Evolutionary conservation across 495 filamentous ascomycete species (phyloP).

Genomic region (Hypoxylon trugodes): DNA sequence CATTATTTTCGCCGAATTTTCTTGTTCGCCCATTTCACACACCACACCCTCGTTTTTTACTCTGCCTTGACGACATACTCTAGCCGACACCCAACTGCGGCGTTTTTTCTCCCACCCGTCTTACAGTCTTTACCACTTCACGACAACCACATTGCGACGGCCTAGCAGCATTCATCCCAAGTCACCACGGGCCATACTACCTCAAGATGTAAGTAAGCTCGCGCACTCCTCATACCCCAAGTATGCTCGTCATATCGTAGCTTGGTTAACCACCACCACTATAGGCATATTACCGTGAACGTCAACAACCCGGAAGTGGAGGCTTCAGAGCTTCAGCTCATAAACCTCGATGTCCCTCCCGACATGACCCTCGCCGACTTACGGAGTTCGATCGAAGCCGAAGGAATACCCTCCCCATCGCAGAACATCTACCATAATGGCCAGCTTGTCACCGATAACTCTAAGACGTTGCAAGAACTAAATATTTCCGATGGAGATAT

Average conservation of each 20-base stretch:
- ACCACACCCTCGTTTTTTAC: constrained; percentile 8
- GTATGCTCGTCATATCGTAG: background rate
- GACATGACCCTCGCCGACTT: constrained; percentile 88
- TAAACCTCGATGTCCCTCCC: constrained; percentile 82
- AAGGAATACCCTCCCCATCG: constrained; percentile 61
- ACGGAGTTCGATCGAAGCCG: constrained; percentile 79
- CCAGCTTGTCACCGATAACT: constrained; percentile 76
- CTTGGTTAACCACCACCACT: constrained; percentile 19
- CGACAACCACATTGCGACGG: constrained; percentile 15
- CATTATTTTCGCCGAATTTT: constrained; percentile 29
- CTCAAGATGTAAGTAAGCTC: constrained; percentile 32
- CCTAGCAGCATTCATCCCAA: constrained; percentile 4
- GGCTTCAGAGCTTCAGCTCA: constrained; percentile 73
- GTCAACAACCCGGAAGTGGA: constrained; percentile 74
- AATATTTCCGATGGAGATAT: constrained; percentile 90
- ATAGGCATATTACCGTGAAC: constrained; percentile 85
- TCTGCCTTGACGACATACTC: constrained; percentile 1
- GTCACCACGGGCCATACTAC: background rate
- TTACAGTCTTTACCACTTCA: constrained; percentile 5
- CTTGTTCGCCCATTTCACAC: constrained; percentile 33
- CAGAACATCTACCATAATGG: constrained; percentile 92
- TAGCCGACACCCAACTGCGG: constrained; percentile 9
- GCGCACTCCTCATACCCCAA: background rate
- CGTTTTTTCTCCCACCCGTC: constrained; percentile 10
- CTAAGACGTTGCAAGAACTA: constrained; percentile 81